A percentile compares a stretch with the other conserved stretches of the same genome.
Evolutionary conservation across 1,284 basidiomycete genomes (phyloP).

Genomic region (Hymenochaete sp.): DNA sequence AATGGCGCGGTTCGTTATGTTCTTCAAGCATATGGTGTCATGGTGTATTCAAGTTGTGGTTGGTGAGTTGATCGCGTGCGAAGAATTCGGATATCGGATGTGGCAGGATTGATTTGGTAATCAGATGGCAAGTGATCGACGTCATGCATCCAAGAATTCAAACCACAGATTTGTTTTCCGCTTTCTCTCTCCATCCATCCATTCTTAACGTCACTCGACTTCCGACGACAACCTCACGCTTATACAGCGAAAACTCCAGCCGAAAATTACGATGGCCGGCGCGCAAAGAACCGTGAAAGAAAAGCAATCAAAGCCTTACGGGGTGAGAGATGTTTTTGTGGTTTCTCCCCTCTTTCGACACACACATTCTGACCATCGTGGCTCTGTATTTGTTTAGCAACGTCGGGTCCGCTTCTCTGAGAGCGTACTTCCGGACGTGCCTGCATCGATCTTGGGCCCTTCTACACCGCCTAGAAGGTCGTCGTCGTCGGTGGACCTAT

Average conservation of each 20-base stretch:
- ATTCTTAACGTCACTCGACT: not conserved
- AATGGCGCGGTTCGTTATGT: not conserved
- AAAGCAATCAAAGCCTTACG: not conserved
- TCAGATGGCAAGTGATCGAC: not conserved
- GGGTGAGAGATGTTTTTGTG: too few relatives aligned
- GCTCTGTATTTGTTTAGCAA: too few relatives aligned
- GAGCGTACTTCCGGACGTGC: too few relatives aligned
- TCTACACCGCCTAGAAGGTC: too few relatives aligned
- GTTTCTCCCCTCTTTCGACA: too few relatives aligned
- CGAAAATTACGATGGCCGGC: too few relatives aligned
- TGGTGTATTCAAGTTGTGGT: not conserved
- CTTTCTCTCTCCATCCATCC: not conserved
- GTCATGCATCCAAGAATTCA: not conserved
- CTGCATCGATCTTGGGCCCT: too few relatives aligned
- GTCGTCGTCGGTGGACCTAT: too few relatives aligned
- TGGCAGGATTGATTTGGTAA: not conserved
- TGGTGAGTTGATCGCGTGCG: conserved; percentile 1
- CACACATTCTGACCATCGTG: too few relatives aligned
- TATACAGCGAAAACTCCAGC: not conserved
- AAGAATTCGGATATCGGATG: not conserved
- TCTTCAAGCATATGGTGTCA: not conserved
- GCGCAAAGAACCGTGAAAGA: not conserved
- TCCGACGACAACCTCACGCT: not conserved
- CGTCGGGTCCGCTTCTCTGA: too few relatives aligned
- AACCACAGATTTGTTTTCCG: not conserved